These are phyloP conservation scores for Pythium folliculosum DNA, from an alignment of 352 stramenopile genomes.

Conservation along the genomic window DNA sequence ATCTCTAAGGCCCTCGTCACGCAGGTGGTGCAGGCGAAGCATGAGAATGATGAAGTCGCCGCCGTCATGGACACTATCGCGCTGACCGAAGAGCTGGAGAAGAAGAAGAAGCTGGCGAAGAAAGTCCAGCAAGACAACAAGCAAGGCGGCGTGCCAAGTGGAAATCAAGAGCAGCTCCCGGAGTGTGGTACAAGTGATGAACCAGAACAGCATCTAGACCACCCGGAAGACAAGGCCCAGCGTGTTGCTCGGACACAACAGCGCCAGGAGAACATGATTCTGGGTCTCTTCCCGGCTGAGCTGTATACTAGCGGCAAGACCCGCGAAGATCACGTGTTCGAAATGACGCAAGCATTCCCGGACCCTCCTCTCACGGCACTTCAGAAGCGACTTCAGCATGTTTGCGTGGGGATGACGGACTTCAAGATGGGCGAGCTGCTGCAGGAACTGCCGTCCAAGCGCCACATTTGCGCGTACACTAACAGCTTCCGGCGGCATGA, in stretches of 20 bases:
- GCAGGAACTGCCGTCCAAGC: slow-evolving; percentile 91
- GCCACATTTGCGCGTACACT: slow-evolving; percentile 85
- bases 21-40: slow-evolving; percentile 61
- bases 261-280: slow-evolving; percentile 63
- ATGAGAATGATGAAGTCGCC: slow-evolving; percentile 45
- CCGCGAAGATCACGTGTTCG: slow-evolving; percentile 48
- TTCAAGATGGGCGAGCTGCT: slow-evolving; percentile 89
- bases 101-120: slow-evolving; percentile 32
- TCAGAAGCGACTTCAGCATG: slow-evolving; percentile 46
- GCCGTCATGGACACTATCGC: slow-evolving; percentile 58
- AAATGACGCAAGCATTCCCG: slow-evolving; percentile 54
- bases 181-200: background rate
- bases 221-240: slow-evolving; percentile 36
- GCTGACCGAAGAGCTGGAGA: slow-evolving; percentile 52
- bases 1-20: slow-evolving; percentile 66
- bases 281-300: slow-evolving; percentile 60
- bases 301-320: slow-evolving; percentile 71
- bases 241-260: slow-evolving; percentile 32
- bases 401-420: slow-evolving; percentile 81
- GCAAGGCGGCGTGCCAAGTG: slow-evolving; percentile 9
- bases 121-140: slow-evolving; percentile 24
- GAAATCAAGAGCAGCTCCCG: slow-evolving; percentile 12
- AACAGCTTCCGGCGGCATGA: slow-evolving; percentile 50
- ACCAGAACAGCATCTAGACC: slow-evolving; percentile 54
- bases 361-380: slow-evolving; percentile 55